These are phyloP conservation scores for Colletotrichum coccodes DNA, from an alignment of 2,329 filamentous ascomycete species.

Conservation along the genomic window DNA sequence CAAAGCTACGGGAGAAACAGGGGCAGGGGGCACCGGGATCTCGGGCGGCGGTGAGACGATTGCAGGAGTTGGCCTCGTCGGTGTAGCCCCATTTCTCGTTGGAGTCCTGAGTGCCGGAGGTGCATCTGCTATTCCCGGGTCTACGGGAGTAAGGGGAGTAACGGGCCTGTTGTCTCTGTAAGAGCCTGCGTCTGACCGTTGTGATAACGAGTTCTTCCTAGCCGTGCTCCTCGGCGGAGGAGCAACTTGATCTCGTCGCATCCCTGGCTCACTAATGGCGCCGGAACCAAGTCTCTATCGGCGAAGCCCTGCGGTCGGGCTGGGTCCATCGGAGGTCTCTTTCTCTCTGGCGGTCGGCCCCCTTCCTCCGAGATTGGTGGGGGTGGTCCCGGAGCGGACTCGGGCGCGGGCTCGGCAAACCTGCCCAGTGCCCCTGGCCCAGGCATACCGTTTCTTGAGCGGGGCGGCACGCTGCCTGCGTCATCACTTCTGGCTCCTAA, in stretches of 20 bases:
- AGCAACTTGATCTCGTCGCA: slow-evolving; percentile 55
- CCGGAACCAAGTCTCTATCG: slow-evolving; percentile 66
- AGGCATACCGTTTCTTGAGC: slow-evolving; percentile 61
- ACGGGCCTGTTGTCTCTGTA: slow-evolving; percentile 44
- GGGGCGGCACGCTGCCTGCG: slow-evolving; percentile 58
- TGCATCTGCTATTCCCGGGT: slow-evolving; percentile 1
- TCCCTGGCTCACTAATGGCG: slow-evolving; percentile 63
- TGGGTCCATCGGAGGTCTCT: slow-evolving; percentile 74
- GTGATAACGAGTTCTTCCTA: slow-evolving; percentile 54
- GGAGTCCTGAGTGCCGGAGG: slow-evolving; percentile 25
- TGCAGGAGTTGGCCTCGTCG: slow-evolving; percentile 15
- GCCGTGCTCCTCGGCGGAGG: slow-evolving; percentile 63
- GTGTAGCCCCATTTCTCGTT: slow-evolving; percentile 23
- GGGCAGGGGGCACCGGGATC: slow-evolving; percentile 17
- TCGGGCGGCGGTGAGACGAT: slow-evolving; percentile 20
- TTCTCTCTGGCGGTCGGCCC: slow-evolving; percentile 69
- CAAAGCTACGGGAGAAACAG: slow-evolving; percentile 16
- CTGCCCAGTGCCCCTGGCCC: slow-evolving; percentile 51
- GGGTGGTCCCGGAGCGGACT: slow-evolving; percentile 38
- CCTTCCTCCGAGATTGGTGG: slow-evolving; percentile 40
- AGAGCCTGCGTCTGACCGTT: slow-evolving; percentile 44
- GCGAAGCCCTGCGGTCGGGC: slow-evolving; percentile 57
- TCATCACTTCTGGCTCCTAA: slow-evolving; percentile 61
- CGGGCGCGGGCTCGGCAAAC: slow-evolving; percentile 41
- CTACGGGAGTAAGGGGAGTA: slow-evolving; percentile 30